A percentile compares a stretch with the other conserved stretches of the same genome.
These are phyloP conservation scores for Fragosphaeria purpurea DNA, from an alignment of 2,329 filamentous ascomycete species.

Conservation along the genomic window DNA sequence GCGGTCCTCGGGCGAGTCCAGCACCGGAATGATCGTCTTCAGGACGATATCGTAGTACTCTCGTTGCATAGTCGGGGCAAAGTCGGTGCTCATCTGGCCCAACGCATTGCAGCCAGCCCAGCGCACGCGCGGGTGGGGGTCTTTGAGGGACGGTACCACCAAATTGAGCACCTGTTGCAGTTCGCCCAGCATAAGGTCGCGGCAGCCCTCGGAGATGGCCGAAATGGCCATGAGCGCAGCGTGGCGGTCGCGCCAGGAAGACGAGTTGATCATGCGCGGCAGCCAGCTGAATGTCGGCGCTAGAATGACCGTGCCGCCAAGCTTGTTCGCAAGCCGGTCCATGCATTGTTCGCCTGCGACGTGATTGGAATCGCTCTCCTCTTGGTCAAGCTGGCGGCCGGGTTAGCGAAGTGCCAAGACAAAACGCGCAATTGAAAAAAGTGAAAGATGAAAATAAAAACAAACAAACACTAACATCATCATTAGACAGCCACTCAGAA, in stretches of 20 bases:
- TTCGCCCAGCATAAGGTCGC: constrained; percentile 90
- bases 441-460: not conserved
- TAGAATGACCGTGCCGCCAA: constrained; percentile 86
- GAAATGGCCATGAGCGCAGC: constrained; percentile 98
- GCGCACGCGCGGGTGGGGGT: constrained; percentile 84
- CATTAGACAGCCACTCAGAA: constrained; percentile 81
- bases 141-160: constrained; percentile 83
- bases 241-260: constrained; percentile 89
- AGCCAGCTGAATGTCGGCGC: constrained; percentile 95
- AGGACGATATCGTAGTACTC: constrained; percentile 86
- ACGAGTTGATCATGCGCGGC: constrained; percentile 92
- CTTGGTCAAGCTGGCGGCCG: constrained; percentile 62
- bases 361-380: constrained; percentile 95
- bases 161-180: constrained; percentile 88
- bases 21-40: constrained; percentile 82
- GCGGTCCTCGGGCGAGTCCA: constrained; percentile 80
- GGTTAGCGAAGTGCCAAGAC: not conserved
- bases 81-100: constrained; percentile 99
- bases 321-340: constrained; percentile 94
- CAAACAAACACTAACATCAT: constrained; percentile 58
- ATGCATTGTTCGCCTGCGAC: constrained; percentile 97
- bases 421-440: constrained; percentile 9
- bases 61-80: constrained; percentile 94
- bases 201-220: constrained; percentile 93
- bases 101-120: constrained; percentile 97